Evolutionary conservation across 2,329 filamentous ascomycete genomes (phyloP), one percentile per base, ranked within the genome.

Genomic region (Plenodomus biglobosus): DNA sequence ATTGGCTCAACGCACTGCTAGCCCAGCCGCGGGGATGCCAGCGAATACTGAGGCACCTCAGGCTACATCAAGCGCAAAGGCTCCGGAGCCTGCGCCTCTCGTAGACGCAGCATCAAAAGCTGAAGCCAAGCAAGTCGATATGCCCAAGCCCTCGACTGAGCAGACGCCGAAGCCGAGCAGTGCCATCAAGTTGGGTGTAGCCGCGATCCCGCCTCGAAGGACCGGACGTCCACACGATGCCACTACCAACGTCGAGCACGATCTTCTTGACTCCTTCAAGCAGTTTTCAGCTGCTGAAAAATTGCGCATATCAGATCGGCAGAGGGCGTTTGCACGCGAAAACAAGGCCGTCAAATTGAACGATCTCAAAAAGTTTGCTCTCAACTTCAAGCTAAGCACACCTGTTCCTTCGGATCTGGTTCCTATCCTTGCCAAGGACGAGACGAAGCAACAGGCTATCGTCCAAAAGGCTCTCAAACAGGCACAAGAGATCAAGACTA

Each of bases 361-460:
- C 50, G 94, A 99, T 73, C 76, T 99, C 48, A 95, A 94, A 78
- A 96, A 92, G 66, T 99, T 99, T 72, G 90, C 94, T 1, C 83
- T 86, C 59, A 94, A 83, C 68, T 99, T 99, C 79, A 97, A 97
- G 75, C 82, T 99, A 16, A 87, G 88, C 41, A 96, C 92, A 2
- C 91, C 92, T 5, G 91, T 99, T 10, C 94, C 94, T 1, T 85
- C 83, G 42, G 94, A 99, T 71, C 76, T 99, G 30, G 91, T 99
- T 21, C 87, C 90, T 1, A 99, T 99, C 58, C 87, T 99, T 52
- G 92, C 94, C 49, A 99, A 97, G 70, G 94, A 99, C 68, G 91
- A 91, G n/a, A 81, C 78, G 38, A 99, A 96, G 76, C 94, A 97
- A 73, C 85, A 91, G 64, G 85, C 92, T 66, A 97, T 99, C 55